Base-by-base conservation (phyloP, 345 rosid species). In the Aurinia saxatilis region DNA sequence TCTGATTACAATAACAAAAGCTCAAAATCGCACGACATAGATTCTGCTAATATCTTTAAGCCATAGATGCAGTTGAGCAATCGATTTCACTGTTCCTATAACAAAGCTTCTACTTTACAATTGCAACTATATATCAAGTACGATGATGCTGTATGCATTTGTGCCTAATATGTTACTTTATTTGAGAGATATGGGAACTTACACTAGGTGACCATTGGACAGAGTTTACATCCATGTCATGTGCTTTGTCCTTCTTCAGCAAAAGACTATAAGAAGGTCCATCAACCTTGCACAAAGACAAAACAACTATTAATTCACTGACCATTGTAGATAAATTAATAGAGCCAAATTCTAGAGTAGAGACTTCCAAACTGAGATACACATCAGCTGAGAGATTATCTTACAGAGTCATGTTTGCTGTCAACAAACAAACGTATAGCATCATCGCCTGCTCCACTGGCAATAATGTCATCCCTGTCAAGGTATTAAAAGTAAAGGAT, bases 401-500 rank as follows among this genome's bases (percentile, higher is more conserved):
- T 72, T 81, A 88, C 98, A 75, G 57, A 72, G 63, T 57, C 84
- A 70, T 80, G 81, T 78, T 80, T 82, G 78, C 73, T 72, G 72
- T 86, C 89, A 60, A 74, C 80, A 73, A 91, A 91, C 70, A 86
- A 70, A 15, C 86, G 63, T 49, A 91, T 70, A 30, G 92, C 95
- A 80, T 86, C 85, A 81, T 88, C 98, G 27, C 95, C 98, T 23
- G 93, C 96, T 74, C 92, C 98, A 78, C 84, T 88, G 34, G 83
- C 95, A 73, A 91, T 89, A 57, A 89, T 67, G 48, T 80, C 91
- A 34, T 89, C 93, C 77, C 98, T 86, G 73, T 55, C 66, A 72
- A 68, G 37, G 44, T 11, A 17, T 57, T 15, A 2, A 36, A 57
- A 13, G 12, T 35, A 34, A 63, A n/a, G 9, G 6, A 18, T 31